phyloP scores from a whole-genome alignment of 148 eudicot species.

The Camellia sinensis region DNA sequence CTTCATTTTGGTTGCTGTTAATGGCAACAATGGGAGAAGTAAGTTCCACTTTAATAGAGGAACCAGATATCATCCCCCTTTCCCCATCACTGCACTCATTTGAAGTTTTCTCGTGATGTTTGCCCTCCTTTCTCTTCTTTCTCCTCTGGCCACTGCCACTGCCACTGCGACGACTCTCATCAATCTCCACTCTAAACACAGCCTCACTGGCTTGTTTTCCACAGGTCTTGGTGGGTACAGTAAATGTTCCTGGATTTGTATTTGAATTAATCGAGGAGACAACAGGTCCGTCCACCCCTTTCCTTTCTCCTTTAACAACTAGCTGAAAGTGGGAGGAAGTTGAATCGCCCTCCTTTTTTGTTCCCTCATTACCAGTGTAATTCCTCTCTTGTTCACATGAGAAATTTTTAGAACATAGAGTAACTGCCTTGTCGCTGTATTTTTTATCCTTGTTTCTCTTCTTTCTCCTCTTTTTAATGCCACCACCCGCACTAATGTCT shows the following conservation, averaged over 20 bases:
- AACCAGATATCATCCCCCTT: not conserved
- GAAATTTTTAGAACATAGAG: not conserved
- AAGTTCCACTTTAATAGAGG: not conserved
- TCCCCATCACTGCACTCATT: not conserved
- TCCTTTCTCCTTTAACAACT: not conserved
- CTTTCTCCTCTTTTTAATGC: not conserved
- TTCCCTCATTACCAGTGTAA: not conserved
- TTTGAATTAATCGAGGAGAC: not conserved
- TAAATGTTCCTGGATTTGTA: not conserved
- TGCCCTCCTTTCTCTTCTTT: not conserved
- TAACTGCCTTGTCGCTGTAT: not conserved
- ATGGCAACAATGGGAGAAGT: too few relatives aligned
- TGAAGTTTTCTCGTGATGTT: not conserved
- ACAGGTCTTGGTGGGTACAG: not conserved
- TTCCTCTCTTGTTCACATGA: not conserved
- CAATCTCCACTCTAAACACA: not conserved
- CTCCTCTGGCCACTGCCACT: not conserved
- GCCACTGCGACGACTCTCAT: not conserved
- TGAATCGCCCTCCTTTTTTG: not conserved
- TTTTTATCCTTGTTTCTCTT: not conserved
- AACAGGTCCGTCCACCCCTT: not conserved
- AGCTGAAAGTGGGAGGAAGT: not conserved
- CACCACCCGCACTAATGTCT: not conserved
- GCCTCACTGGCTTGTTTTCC: not conserved
- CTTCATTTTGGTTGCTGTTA: not conserved